Evolutionary conservation across 805 yeast genomes (phyloP).

Genomic region (Clavispora carvajalis): DNA sequence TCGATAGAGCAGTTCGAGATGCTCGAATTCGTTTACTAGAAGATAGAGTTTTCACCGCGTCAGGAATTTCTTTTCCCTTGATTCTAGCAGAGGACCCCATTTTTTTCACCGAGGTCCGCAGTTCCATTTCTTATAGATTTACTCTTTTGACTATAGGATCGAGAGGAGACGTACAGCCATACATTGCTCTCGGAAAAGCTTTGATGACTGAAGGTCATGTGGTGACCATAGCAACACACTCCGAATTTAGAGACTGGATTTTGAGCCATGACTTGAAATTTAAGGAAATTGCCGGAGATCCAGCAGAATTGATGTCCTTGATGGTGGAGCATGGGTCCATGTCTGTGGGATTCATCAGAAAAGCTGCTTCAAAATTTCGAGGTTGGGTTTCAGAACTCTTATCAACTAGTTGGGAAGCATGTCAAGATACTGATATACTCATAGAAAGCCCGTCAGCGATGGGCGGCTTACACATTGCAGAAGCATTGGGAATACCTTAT

Average conservation of each 20-base stretch:
- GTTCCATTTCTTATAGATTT: conserved; percentile 52
- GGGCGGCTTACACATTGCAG: conserved; percentile 95
- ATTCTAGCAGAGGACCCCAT: conserved; percentile 63
- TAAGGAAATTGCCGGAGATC: conserved; percentile 82
- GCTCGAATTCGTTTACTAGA: conserved; percentile 67
- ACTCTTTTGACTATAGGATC: conserved; percentile 87
- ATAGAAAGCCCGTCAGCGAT: conserved; percentile 96
- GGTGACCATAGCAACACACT: conserved; percentile 82
- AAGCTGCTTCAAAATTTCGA: conserved; percentile 74
- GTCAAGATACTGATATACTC: conserved; percentile 74
- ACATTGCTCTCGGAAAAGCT: conserved; percentile 82
- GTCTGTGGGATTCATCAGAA: conserved; percentile 75
- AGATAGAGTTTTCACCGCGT: conserved; percentile 52
- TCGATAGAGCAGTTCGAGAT: conserved; percentile 33
- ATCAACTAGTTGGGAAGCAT: conserved; percentile 76
- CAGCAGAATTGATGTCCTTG: conserved; percentile 83
- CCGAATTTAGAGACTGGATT: conserved; percentile 76
- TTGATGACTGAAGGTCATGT: conserved; percentile 74
- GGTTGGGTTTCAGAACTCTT: conserved; percentile 80
- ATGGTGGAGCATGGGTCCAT: conserved; percentile 90
- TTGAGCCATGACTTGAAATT: conserved; percentile 61
- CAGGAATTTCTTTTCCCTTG: conserved; percentile 64
- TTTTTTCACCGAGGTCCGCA: conserved; percentile 45
- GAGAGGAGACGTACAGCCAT: conserved; percentile 96
- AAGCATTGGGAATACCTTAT: conserved; percentile 83